phyloP scores from a whole-genome alignment of 768 basidiomycete species.

The Hemileccinum rubropunctum region DNA sequence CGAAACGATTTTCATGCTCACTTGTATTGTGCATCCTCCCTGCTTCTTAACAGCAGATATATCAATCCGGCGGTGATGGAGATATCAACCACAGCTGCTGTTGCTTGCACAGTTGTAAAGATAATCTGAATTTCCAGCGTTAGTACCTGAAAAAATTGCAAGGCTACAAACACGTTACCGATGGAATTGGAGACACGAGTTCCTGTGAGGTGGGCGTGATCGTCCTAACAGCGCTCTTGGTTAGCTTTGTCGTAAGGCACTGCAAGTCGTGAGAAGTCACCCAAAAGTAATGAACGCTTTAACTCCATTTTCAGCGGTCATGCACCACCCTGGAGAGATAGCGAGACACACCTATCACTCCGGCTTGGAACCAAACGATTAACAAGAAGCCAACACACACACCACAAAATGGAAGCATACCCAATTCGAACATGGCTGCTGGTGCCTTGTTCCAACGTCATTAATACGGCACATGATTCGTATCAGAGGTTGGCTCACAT shows the following conservation, averaged over 20 bases:
- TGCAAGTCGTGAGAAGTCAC: not conserved
- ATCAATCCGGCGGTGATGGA: conserved; percentile 14
- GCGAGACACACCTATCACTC: conserved; percentile 9
- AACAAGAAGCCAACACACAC: not conserved
- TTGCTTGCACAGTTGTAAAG: conserved; percentile 6
- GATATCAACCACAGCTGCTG: conserved; percentile 11
- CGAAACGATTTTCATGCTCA: not conserved
- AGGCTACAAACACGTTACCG: not conserved
- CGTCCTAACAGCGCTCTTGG: conserved; percentile 2
- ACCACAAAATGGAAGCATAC: conserved; percentile 2
- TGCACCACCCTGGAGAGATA: not conserved
- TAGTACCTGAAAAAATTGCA: not conserved
- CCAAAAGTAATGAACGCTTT: conserved; percentile 12
- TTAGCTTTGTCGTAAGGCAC: not conserved
- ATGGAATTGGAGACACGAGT: conserved; percentile 8
- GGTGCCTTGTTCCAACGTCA: conserved; percentile 12
- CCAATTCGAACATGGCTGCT: conserved; percentile 14
- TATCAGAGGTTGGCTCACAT: conserved; percentile 3
- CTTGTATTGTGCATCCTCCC: conserved; percentile 15
- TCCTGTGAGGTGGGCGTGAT: conserved; percentile 10
- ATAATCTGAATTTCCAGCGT: conserved; percentile 4
- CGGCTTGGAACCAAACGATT: conserved; percentile 6
- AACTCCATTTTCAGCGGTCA: not conserved
- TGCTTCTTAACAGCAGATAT: conserved; percentile 12
- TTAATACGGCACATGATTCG: not conserved